Percentiles rank a stretch among this genome's conserved stretches.
Conservation (phyloP, 108 stramenopile species). For the Schizochytrium sp. region DNA sequence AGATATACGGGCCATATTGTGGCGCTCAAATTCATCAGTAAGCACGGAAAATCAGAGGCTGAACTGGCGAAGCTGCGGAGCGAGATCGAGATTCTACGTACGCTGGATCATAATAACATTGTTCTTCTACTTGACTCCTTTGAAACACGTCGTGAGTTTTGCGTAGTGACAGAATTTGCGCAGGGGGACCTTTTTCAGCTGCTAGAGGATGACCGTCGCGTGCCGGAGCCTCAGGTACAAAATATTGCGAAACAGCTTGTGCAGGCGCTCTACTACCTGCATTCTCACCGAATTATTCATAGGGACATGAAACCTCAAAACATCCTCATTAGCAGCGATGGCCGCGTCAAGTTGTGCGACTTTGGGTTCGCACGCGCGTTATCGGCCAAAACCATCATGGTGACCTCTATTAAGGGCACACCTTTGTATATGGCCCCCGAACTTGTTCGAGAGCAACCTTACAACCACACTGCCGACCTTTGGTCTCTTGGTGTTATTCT, state of each 20-base stretch:
- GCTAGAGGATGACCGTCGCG: constrained; percentile 76
- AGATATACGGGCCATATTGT: constrained; percentile 68
- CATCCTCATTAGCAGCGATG: constrained; percentile 68
- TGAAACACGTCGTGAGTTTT: constrained; percentile 78
- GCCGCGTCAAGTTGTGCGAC: constrained; percentile 79
- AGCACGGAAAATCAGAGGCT: constrained; percentile 78
- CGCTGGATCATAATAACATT: constrained; percentile 79
- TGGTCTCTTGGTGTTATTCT: constrained; percentile 81
- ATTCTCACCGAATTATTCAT: constrained; percentile 80
- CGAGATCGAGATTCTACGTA: constrained; percentile 78
- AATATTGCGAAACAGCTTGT: constrained; percentile 79
- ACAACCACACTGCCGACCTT: constrained; percentile 79
- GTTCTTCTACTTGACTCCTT: constrained; percentile 82
- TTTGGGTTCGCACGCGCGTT: constrained; percentile 82
- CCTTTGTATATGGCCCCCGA: constrained; percentile 84
- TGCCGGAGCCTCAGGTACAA: constrained; percentile 77
- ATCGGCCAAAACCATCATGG: constrained; percentile 74
- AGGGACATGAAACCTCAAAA: constrained; percentile 80
- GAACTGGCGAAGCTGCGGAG: constrained; percentile 74
- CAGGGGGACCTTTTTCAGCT: constrained; percentile 80
- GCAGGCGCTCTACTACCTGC: constrained; percentile 78
- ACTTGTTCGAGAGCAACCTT: constrained; percentile 80
- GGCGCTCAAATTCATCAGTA: constrained; percentile 79
- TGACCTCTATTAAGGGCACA: constrained; percentile 83
- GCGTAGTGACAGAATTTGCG: constrained; percentile 80